phyloP scores from a whole-genome alignment of 805 yeast species.

The Candida tibetensis region DNA sequence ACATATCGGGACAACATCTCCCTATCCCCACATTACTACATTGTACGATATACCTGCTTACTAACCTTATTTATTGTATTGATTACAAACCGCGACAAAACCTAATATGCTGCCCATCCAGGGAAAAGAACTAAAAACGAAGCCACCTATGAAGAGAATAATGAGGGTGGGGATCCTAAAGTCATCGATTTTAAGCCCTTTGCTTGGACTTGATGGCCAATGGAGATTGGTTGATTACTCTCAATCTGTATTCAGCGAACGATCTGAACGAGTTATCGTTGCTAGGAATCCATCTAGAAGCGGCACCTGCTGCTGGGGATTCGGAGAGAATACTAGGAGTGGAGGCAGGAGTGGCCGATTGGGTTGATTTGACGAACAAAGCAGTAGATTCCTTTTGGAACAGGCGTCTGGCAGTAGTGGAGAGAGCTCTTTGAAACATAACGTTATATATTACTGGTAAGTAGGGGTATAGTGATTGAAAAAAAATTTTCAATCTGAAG shows the following conservation, averaged over 20 bases:
- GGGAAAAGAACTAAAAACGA: no score
- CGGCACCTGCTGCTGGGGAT: constrained; percentile 17
- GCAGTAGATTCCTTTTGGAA: constrained; percentile 30
- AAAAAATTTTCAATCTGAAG: no score
- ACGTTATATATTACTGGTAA: no score
- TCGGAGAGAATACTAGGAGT: constrained; percentile 4
- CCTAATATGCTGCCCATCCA: no score
- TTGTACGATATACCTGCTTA: no score
- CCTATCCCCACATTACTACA: no score
- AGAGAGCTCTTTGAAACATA: constrained; percentile 19
- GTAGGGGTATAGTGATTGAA: no score
- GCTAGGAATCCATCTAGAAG: constrained; percentile 36
- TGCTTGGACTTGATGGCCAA: constrained; percentile 27
- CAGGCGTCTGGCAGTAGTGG: constrained; percentile 17
- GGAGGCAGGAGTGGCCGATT: constrained; percentile 11
- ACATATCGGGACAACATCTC: no score
- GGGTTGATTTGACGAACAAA: constrained; percentile 23
- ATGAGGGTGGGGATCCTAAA: no score
- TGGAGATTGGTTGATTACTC: constrained; percentile 40
- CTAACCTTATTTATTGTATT: no score
- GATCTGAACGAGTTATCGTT: constrained; percentile 40
- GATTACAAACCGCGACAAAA: no score
- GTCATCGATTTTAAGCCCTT: background rate
- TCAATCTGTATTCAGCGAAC: constrained; percentile 45
- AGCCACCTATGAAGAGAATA: no score